Evolutionary conservation across 441 rosid species (phyloP).

Genomic region (Mallotus japonicus): DNA sequence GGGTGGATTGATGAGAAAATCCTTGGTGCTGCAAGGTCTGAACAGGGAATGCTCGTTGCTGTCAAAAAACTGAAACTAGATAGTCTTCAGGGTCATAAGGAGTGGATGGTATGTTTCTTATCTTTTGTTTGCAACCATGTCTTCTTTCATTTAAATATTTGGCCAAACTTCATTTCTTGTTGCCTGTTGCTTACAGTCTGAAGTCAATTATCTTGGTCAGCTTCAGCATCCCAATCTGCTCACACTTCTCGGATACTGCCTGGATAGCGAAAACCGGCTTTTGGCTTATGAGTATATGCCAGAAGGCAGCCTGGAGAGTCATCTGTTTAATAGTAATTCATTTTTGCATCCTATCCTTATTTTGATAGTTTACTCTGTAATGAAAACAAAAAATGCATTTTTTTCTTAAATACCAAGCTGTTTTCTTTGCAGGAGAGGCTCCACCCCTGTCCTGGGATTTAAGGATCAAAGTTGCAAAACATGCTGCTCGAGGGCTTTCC

Average conservation of each 20-base stretch:
- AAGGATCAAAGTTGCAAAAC: conserved; percentile 59
- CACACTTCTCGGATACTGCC: conserved; percentile 69
- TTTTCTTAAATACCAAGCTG: neutral
- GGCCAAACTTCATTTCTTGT: conserved; percentile 5
- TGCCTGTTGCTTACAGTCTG: conserved; percentile 45
- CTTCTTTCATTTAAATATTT: neutral
- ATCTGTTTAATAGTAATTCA: conserved; percentile 64
- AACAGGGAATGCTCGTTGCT: conserved; percentile 65
- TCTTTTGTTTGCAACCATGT: conserved; percentile 13
- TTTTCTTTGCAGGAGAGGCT: conserved; percentile 32
- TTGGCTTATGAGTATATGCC: conserved; percentile 81
- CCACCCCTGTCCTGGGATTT: conserved; percentile 54
- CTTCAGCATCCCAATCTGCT: conserved; percentile 72
- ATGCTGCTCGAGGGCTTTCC: conserved; percentile 62
- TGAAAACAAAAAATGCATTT: neutral
- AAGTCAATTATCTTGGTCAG: conserved; percentile 76
- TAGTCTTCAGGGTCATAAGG: conserved; percentile 78
- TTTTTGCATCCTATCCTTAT: neutral
- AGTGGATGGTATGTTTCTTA: conserved; percentile 90
- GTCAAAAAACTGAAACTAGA: conserved; percentile 72
- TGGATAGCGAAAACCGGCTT: conserved; percentile 72
- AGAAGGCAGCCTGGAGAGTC: conserved; percentile 81
- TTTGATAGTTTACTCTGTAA: neutral
- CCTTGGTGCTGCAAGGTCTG: conserved; percentile 52
- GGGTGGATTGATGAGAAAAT: conserved; percentile 78